A percentile compares a stretch with the other conserved stretches of the same genome.
Conservation (phyloP, 2,329 filamentous ascomycete species). For the Ophiostoma pallidulum region DNA sequence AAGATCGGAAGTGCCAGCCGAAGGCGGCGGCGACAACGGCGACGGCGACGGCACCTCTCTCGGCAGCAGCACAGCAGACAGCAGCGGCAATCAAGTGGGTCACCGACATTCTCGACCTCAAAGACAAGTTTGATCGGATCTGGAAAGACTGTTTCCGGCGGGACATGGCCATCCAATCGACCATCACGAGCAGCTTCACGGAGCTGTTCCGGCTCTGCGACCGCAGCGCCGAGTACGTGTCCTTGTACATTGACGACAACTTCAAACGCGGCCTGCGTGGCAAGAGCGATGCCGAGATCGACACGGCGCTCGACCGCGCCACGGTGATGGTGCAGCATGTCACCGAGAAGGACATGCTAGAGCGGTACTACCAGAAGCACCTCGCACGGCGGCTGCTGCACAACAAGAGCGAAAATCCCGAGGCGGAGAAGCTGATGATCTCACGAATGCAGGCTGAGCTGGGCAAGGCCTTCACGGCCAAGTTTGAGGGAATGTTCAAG, state of each 20-base stretch:
- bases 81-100: constrained; percentile 90
- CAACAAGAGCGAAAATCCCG: constrained; percentile 80
- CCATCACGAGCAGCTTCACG: constrained; percentile 76
- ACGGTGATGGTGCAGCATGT: constrained; percentile 82
- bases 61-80: constrained; percentile 66
- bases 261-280: constrained; percentile 89
- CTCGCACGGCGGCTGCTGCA: constrained; percentile 78
- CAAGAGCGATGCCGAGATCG: constrained; percentile 82
- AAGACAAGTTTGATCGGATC: constrained; percentile 81
- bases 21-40: constrained; percentile 31
- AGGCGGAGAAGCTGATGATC: constrained; percentile 93
- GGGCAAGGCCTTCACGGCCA: constrained; percentile 85
- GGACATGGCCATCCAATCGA: constrained; percentile 70
- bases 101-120: constrained; percentile 75
- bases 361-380: constrained; percentile 97
- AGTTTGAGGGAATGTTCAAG: constrained; percentile 96
- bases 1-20: neutral
- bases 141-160: constrained; percentile 62
- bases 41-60: constrained; percentile 31
- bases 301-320: constrained; percentile 76
- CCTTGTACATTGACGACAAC: constrained; percentile 93
- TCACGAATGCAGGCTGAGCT: constrained; percentile 95
- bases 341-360: constrained; percentile 86
- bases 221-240: constrained; percentile 84
- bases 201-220: constrained; percentile 90